Evolutionary conservation across 2,329 filamentous ascomycete species (phyloP), one percentile per base, ranked within the genome.

Genomic region (Phoma herbarum): DNA sequence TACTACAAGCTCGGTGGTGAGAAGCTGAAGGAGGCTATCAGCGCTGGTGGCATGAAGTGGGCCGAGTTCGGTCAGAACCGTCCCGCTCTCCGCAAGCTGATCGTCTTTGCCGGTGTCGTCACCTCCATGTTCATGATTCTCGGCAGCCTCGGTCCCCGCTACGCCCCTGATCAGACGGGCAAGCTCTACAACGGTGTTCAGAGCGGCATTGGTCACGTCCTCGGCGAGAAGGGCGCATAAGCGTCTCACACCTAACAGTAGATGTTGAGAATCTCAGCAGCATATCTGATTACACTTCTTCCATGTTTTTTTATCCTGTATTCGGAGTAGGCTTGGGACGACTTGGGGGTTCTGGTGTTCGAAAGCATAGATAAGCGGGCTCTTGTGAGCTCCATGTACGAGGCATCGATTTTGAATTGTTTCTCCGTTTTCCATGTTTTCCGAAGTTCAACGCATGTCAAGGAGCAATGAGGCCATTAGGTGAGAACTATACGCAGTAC

Each of bases 1-100:
- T 93, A 92, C 85, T 94, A 93, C 85, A 93, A 93, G 85, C 88
- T 94, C 60, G 91, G 91, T 57, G 86, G 85, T 59, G 92, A 96
- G 60, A 90, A 92, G 77, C 81, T 97, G 74, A 93, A 90, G 84
- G 90, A 90, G 74, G 92, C 94, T 77, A 80, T 90, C 59, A 83
- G 84, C 61, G 88, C 93, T 68, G 89, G 84, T 53, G 84, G 84
- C 73, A 90, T 92, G 75, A 86, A 88, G 61, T 96, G 93, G 93
- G 89, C 90, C 50, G 93, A 97, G 73, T 93, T 95, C 68, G 93
- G 93, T 58, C 87, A 87, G 69, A 85, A 84, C 65, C 90, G 89
- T 74, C 93, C 93, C 12, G 85, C 88, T 45, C 83, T 91, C 71
- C 90, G 93, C 80, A 93, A 94, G 81, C 77, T 93, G 51, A 82